phyloP scores from a whole-genome alignment of 768 basidiomycete species.

The Ephemerocybe angulata region DNA sequence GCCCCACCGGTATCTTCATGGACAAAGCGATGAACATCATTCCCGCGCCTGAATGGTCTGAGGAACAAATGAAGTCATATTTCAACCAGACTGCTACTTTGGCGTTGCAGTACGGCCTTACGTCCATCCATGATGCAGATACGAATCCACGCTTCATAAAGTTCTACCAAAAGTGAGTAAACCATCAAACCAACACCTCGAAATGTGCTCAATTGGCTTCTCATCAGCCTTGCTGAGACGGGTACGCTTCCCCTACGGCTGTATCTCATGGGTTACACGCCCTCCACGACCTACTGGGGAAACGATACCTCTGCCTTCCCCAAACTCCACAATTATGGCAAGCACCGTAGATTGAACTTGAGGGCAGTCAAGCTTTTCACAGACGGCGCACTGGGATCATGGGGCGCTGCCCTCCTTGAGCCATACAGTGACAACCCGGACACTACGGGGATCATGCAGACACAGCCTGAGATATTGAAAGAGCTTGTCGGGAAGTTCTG shows the following conservation, averaged over 20 bases:
- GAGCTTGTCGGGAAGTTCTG: conserved; percentile 60
- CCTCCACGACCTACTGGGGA: conserved; percentile 52
- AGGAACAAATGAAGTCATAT: conserved; percentile 53
- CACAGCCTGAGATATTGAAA: conserved; percentile 48
- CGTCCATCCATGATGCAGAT: conserved; percentile 82
- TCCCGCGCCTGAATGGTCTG: conserved; percentile 58
- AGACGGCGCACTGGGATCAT: conserved; percentile 90
- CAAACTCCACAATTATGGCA: background rate
- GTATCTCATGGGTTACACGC: conserved; percentile 3
- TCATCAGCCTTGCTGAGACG: background rate
- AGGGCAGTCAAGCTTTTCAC: conserved; percentile 71
- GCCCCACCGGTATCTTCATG: conserved; percentile 76
- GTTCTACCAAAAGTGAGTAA: conserved; percentile 37
- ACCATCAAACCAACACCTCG: too few species aligned
- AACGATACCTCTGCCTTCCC: conserved; percentile 23
- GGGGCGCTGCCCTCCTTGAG: conserved; percentile 72
- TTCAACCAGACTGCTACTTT: conserved; percentile 63
- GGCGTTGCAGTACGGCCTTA: conserved; percentile 76
- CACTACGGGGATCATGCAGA: conserved; percentile 66
- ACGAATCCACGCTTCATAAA: conserved; percentile 46
- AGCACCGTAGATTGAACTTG: conserved; percentile 35
- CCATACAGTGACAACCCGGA: conserved; percentile 82
- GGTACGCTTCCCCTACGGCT: background rate
- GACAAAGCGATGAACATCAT: conserved; percentile 87
- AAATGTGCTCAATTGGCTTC: too few species aligned